Evolutionary conservation across 2,329 filamentous ascomycete species (phyloP).

Genomic region (Microdochium bolleyi): DNA sequence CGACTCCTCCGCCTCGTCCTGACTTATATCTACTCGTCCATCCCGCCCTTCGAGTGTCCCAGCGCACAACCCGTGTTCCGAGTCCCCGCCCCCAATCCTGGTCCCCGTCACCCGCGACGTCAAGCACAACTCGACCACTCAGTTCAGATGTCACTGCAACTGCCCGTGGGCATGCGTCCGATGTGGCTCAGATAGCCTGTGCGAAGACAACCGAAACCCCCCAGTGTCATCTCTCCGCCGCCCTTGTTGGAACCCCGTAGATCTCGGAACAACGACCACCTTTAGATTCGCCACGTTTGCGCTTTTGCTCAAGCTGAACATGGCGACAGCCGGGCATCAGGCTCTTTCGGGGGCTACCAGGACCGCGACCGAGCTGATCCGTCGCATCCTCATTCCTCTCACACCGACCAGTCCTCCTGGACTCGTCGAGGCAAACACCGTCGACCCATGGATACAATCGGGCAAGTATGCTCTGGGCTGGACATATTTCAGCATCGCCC

Average conservation of each 20-base stretch:
- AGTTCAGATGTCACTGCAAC: not conserved
- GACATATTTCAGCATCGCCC: slow-evolving; percentile 76
- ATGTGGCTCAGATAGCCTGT: not conserved
- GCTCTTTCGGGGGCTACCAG: slow-evolving; percentile 21
- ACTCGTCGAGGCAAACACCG: slow-evolving; percentile 51
- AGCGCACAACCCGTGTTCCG: not conserved
- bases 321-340: slow-evolving; percentile 28
- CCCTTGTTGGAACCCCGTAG: too few relatives aligned
- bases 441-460: slow-evolving; percentile 74
- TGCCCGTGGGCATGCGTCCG: not conserved
- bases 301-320: slow-evolving; percentile 16
- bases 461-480: slow-evolving; percentile 83
- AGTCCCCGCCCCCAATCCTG: not conserved
- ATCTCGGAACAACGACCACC: not conserved
- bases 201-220: too few relatives aligned
- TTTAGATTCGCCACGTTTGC: too few relatives aligned
- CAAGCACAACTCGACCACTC: too few relatives aligned
- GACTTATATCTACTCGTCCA: not conserved
- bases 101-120: too few relatives aligned
- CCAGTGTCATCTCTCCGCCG: too few relatives aligned
- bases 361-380: slow-evolving; percentile 31
- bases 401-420: slow-evolving; percentile 53
- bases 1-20: not conserved
- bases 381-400: slow-evolving; percentile 52
- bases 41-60: not conserved